Percentiles rank a stretch among this genome's conserved stretches.
These are phyloP conservation scores for Sungouiella thailandica DNA, from an alignment of 805 yeast genomes.

Conservation along the genomic window DNA sequence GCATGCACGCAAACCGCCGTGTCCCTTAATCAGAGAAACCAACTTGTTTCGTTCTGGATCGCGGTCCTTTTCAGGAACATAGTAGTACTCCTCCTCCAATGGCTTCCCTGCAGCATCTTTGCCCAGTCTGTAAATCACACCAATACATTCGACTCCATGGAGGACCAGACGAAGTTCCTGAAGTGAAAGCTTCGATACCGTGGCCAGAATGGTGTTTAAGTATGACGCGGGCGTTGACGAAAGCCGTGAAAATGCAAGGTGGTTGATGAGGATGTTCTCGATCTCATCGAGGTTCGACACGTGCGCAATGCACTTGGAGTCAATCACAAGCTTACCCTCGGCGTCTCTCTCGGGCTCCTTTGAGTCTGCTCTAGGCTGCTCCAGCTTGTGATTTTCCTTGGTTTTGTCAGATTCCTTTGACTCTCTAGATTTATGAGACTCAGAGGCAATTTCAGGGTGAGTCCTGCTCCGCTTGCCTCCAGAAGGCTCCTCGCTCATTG, in stretches of 20 bases:
- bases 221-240: slow-evolving; percentile 82
- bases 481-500: slow-evolving; percentile 33
- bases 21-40: slow-evolving; percentile 75
- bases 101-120: slow-evolving; percentile 97
- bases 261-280: slow-evolving; percentile 67
- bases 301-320: slow-evolving; percentile 17
- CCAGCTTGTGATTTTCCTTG: too few relatives aligned
- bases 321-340: slow-evolving; percentile 24
- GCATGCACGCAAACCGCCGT: slow-evolving; percentile 77
- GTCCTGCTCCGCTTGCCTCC: slow-evolving; percentile 3
- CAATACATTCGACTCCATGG: slow-evolving; percentile 54
- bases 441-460: slow-evolving; percentile 4
- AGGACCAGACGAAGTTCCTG: slow-evolving; percentile 42
- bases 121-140: slow-evolving; percentile 84
- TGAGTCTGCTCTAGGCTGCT: neutral
- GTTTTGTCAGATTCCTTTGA: too few relatives aligned
- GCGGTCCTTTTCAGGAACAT: slow-evolving; percentile 75
- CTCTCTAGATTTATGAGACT: too few relatives aligned
- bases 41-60: slow-evolving; percentile 65
- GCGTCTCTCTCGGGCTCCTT: slow-evolving; percentile 11
- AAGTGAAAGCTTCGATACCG: slow-evolving; percentile 43
- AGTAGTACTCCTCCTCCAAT: slow-evolving; percentile 90
- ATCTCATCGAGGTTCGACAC: slow-evolving; percentile 47
- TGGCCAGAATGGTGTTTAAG: slow-evolving; percentile 57
- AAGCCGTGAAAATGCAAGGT: slow-evolving; percentile 83